Evolutionary conservation across 2,329 filamentous ascomycete species (phyloP).

Genomic region (Emmonsiellopsis sp.): DNA sequence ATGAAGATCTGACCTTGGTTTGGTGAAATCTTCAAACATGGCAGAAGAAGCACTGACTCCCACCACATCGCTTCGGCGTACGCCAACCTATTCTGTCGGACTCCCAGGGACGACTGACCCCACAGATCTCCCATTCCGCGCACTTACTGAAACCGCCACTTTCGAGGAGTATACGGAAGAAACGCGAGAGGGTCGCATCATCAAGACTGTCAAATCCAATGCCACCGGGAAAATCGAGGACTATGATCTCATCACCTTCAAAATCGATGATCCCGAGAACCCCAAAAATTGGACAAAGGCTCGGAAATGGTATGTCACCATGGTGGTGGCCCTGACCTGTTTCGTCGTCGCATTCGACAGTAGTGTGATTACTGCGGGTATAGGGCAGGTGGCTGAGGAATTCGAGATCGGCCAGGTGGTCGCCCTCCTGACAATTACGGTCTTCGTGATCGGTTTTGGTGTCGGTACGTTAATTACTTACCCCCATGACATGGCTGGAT

Average conservation of each 20-base stretch:
- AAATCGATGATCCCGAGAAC: conserved; percentile 61
- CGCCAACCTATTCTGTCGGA: conserved; percentile 18
- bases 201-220: conserved; percentile 46
- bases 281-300: conserved; percentile 77
- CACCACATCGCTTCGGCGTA: neutral
- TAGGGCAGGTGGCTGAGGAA: conserved; percentile 52
- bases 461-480: conserved; percentile 43
- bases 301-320: conserved; percentile 75
- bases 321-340: conserved; percentile 69
- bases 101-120: conserved; percentile 26
- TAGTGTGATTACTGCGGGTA: conserved; percentile 68
- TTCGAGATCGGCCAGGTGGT: conserved; percentile 66
- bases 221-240: conserved; percentile 41
- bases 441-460: conserved; percentile 77
- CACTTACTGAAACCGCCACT: conserved; percentile 50
- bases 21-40: neutral
- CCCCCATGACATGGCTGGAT: neutral
- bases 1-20: neutral
- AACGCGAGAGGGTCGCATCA: conserved; percentile 52
- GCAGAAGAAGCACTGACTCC: neutral
- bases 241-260: conserved; percentile 62
- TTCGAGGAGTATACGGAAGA: conserved; percentile 60
- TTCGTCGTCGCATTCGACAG: conserved; percentile 65
- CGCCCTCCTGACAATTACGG: conserved; percentile 58
- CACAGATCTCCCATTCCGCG: conserved; percentile 55